phyloP scores from a whole-genome alignment of 2,329 filamentous ascomycete species.

The Talaromyces sp. region DNA sequence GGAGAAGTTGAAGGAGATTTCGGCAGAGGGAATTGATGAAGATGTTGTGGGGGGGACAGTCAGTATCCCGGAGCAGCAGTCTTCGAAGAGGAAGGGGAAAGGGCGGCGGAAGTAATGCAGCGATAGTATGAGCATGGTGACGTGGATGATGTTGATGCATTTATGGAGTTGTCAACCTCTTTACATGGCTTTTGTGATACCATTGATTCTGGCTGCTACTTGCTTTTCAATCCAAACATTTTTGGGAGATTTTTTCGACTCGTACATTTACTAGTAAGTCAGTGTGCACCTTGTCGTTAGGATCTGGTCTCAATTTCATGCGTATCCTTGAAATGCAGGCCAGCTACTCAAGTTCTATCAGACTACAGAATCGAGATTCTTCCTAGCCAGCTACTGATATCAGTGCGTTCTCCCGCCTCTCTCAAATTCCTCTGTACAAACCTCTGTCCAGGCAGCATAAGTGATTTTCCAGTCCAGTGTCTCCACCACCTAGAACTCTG shows the following conservation, averaged over 20 bases:
- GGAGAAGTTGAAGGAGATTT: slow-evolving; percentile 67
- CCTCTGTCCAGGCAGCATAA: too few species aligned
- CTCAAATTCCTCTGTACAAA: slow-evolving; percentile 22
- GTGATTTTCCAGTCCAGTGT: too few species aligned
- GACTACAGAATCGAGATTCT: neutral
- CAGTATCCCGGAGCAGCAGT: slow-evolving; percentile 55
- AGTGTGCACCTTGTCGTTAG: neutral
- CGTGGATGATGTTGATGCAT: slow-evolving; percentile 2
- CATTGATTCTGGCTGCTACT: neutral
- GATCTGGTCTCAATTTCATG: neutral
- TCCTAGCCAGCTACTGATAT: neutral
- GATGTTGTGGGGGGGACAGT: slow-evolving; percentile 70
- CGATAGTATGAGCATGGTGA: neutral
- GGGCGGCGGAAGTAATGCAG: slow-evolving; percentile 22
- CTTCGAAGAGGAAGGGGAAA: slow-evolving; percentile 47
- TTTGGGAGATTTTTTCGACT: neutral
- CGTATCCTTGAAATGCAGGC: neutral
- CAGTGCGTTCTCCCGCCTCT: neutral
- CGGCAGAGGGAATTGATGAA: slow-evolving; percentile 45
- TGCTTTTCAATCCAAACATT: neutral
- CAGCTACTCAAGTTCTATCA: neutral
- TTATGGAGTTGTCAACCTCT: neutral
- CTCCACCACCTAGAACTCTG: too few species aligned
- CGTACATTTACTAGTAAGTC: neutral
- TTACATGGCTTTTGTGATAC: slow-evolving; percentile 8